These are phyloP conservation scores for Flaveria ramosissima DNA, from an alignment of 129 eudicot genomes.

Conservation along the genomic window DNA sequence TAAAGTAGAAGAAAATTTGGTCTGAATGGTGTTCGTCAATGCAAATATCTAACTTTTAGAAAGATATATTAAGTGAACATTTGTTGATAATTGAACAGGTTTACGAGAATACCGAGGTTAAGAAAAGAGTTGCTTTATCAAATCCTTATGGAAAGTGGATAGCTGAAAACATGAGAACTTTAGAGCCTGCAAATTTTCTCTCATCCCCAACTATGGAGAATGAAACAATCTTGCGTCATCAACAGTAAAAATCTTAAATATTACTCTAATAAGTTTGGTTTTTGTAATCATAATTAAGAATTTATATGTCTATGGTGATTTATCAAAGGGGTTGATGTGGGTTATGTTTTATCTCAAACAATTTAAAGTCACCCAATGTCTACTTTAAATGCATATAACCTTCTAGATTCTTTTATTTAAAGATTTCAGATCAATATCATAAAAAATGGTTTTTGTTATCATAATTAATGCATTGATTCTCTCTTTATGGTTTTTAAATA, in stretches of 20 bases:
- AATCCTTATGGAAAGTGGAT: conserved; percentile 92
- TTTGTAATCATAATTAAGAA: not conserved
- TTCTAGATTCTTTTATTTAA: not conserved
- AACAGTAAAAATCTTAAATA: conserved; percentile 64
- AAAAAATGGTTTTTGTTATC: not conserved
- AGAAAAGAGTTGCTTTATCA: conserved; percentile 78
- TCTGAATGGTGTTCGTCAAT: conserved; percentile 13
- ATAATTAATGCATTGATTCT: not conserved
- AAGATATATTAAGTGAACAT: conserved; percentile 7
- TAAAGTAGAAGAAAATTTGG: not conserved
- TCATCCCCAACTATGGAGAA: conserved; percentile 75
- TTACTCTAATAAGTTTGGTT: not conserved
- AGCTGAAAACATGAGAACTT: conserved; percentile 68
- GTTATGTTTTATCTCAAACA: conserved; percentile 6
- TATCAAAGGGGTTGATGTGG: not conserved
- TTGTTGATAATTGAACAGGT: conserved; percentile 56
- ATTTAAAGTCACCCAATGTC: not conserved
- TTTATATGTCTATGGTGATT: not conserved
- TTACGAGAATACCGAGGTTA: conserved; percentile 96
- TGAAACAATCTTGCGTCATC: conserved; percentile 76
- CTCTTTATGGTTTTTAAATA: not conserved
- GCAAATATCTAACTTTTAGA: not conserved
- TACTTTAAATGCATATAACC: not conserved
- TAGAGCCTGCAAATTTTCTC: conserved; percentile 73
- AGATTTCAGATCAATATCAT: not conserved